Evolutionary conservation across 1,284 basidiomycete genomes (phyloP), one percentile per base, ranked within the genome.

Genomic region (Earliella scabrosa): DNA sequence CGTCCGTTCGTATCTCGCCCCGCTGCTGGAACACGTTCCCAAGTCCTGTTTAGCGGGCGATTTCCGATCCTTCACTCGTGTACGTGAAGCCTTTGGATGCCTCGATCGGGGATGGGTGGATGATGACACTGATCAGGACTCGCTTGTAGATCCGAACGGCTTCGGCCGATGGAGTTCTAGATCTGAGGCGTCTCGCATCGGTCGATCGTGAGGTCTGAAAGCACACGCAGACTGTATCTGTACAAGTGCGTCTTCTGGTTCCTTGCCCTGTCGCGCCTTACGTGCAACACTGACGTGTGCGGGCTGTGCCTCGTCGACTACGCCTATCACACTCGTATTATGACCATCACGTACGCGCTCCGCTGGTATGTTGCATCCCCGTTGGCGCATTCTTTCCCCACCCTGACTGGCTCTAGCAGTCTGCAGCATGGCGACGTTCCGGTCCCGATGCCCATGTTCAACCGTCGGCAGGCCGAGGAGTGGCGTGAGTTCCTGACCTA

Each of bases 391-490:
- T n/a, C 58, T 50, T 45, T 55, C 39, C 50, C 53, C 51, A 62
- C 52, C 52, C 61, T 65, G 59, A 65, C 58, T 47, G 29, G 38
- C 54, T 63, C 54, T 57, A 70, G 68, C 56, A 73, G 74, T 56
- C 59, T 75, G 40, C 70, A 73, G 51, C 72, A 73, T 50, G 59
- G 70, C 27, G 72, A 74, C 54, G 58, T 58, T 50, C 60, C 63
- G 39, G 51, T 59, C 5, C 59, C 66, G 32, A 45, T 51, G 26
- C 79, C 82, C 11, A 74, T 81, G 31, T 85, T 89, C 73, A 87
- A 82, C 61, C 81, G 82, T 13, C 80, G 84, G 63, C 86, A 88
- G 56, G 83, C 85, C 0, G 82, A 88, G 65, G 87, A 90, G 65
- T 91, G 89, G 88, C 74, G 88, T 91, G 72, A 71, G 87, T 81